Base-by-base conservation (phyloP, 1,139 yeast genomes). In the Taphrina deformans region DNA sequence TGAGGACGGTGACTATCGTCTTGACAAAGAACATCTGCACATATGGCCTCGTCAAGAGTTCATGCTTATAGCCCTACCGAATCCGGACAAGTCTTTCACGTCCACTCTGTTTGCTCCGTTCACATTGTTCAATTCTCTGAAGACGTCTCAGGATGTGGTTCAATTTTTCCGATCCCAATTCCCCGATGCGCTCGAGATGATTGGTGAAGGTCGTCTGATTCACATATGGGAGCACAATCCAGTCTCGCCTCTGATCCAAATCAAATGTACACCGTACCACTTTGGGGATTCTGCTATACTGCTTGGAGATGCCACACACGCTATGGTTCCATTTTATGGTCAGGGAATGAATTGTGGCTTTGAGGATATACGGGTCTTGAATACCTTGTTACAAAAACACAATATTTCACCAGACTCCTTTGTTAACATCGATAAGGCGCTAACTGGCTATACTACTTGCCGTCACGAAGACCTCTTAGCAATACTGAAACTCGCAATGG, bases 311-410 rank as follows among this genome's bases (percentile, higher is more conserved):
- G 96, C 97, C 0, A 96, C 97, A 0, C 98, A 92, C 75, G 86
- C 95, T 16, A 91, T 91, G 97, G 97, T 92, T 3, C 98, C 98
- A 14, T 92, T 92, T 74, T 92, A 91, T 72, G 97, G 97, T 6
- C 98, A 92, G 75, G 98, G 98, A 2, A 88, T 92, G 95, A 92
- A 92, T 74, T 89, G 97, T 73, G 98, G 98, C 1, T 88, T 92
- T 73, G 97, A 92, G 75, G 97, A 92, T 72, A 91, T 91, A 12
- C 79, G 86, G 62, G 83, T 86, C 1, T 77, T 92, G 26, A 59
- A 59, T 27, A 24, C 21, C 29, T 9, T 59, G 7, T 29, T 59
- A 2, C 3, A 59, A 26, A 14, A 38, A 65, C 78, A 88, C 78
- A 80, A 82, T 48, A 74, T 85, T 16, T 73, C 89, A 55, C 85